phyloP scores from a whole-genome alignment of 306 rosid genomes.

The Vicia sativa region DNA sequence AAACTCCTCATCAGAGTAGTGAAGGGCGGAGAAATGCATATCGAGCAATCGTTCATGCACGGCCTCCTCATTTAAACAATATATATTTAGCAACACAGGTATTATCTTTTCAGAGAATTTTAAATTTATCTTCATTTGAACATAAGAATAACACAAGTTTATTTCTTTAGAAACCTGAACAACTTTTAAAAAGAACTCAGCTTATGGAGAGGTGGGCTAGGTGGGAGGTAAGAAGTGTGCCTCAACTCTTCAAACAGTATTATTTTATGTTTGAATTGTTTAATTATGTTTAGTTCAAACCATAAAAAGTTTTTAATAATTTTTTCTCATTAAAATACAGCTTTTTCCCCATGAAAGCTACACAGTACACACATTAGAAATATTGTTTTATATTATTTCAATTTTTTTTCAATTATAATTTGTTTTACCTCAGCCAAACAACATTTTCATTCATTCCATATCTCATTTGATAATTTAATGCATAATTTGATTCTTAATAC shows the following conservation, averaged over 20 bases:
- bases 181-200: conserved; percentile 89
- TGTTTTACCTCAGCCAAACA: conserved; percentile 9
- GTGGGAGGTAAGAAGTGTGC: conserved; percentile 82
- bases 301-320: background rate
- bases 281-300: conserved; percentile 5
- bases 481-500: conserved; percentile 7
- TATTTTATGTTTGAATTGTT: conserved; percentile 20
- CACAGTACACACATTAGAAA: background rate
- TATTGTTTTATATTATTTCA: conserved; percentile 17
- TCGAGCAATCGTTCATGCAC: conserved; percentile 91
- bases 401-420: background rate
- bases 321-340: background rate
- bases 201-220: conserved; percentile 99
- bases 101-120: conserved; percentile 30
- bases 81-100: conserved; percentile 97
- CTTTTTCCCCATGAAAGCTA: background rate
- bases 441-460: conserved; percentile 4
- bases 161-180: conserved; percentile 81
- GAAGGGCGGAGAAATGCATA: conserved; percentile 90
- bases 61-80: conserved; percentile 84
- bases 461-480: background rate
- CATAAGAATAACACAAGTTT: conserved; percentile 20
- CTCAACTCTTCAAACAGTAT: conserved; percentile 21
- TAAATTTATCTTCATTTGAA: conserved; percentile 17
- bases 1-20: conserved; percentile 58